Evolutionary conservation across 352 stramenopile genomes (phyloP).

Genomic region (Pythium folliculosum): DNA sequence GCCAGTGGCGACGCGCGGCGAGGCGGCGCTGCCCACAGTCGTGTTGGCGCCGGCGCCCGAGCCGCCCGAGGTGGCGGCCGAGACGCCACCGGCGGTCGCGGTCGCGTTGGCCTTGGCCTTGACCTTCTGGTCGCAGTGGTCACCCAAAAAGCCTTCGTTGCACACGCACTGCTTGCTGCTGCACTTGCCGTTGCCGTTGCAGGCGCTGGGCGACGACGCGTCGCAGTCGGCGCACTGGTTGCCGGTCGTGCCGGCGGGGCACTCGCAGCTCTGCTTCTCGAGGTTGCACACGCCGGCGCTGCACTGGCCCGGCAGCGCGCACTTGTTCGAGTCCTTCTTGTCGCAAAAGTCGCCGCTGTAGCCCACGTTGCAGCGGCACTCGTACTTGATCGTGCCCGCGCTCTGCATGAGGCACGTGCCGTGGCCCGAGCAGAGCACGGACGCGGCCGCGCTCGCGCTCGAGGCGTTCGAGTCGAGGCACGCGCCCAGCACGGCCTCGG

Average conservation of each 20-base stretch:
- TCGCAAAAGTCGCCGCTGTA: conserved; percentile 68
- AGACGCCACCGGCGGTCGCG: neutral
- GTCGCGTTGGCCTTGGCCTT: conserved; percentile 33
- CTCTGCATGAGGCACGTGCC: conserved; percentile 57
- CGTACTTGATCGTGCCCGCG: conserved; percentile 51
- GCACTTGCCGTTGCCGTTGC: conserved; percentile 65
- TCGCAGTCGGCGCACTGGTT: conserved; percentile 78
- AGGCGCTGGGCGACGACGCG: conserved; percentile 51
- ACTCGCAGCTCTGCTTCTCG: conserved; percentile 65
- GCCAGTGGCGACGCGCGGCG: neutral
- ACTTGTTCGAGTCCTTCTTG: conserved; percentile 72
- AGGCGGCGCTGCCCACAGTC: conserved; percentile 1
- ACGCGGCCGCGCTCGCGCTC: conserved; percentile 38
- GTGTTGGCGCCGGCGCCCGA: conserved; percentile 1
- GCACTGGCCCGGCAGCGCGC: conserved; percentile 69
- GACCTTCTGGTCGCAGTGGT: conserved; percentile 69
- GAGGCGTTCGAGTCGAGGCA: conserved; percentile 53
- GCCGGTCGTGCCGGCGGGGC: conserved; percentile 58
- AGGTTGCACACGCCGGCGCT: conserved; percentile 69
- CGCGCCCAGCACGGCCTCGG: conserved; percentile 38
- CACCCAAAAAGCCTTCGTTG: conserved; percentile 55
- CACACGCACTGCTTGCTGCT: conserved; percentile 55
- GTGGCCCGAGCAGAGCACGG: conserved; percentile 60
- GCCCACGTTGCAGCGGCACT: conserved; percentile 71
- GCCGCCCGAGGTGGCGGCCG: neutral